phyloP scores from a whole-genome alignment of 2,329 filamentous ascomycete species.

The Alternaria panax region DNA sequence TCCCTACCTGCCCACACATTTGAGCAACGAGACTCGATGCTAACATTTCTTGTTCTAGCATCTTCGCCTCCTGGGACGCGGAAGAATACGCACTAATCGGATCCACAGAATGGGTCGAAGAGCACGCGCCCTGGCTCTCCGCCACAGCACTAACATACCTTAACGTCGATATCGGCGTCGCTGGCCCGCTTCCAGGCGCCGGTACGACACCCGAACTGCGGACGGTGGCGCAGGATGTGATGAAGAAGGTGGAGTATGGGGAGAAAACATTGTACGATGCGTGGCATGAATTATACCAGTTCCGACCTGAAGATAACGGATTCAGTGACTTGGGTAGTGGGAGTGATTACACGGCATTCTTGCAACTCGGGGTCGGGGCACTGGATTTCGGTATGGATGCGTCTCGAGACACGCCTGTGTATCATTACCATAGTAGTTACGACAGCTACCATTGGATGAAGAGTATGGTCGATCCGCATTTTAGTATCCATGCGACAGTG shows the following conservation, averaged over 20 bases:
- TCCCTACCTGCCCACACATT: too few species aligned
- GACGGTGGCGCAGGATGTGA: conserved; percentile 40
- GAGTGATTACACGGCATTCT: conserved; percentile 58
- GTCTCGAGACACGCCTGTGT: conserved; percentile 48
- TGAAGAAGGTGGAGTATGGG: conserved; percentile 53
- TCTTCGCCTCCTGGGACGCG: conserved; percentile 54
- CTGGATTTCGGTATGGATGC: conserved; percentile 47
- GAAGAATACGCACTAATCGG: conserved; percentile 51
- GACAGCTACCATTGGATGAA: conserved; percentile 61
- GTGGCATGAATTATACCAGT: conserved; percentile 48
- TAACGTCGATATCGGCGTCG: conserved; percentile 60
- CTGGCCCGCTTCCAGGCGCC: conserved; percentile 52
- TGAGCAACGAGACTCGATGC: conserved; percentile 43
- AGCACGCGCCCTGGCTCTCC: conserved; percentile 57
- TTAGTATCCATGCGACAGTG: conserved; percentile 58
- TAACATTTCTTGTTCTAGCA: conserved; percentile 40
- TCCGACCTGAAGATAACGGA: conserved; percentile 28
- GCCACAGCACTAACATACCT: conserved; percentile 56
- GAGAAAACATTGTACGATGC: conserved; percentile 56
- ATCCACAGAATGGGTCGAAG: conserved; percentile 59
- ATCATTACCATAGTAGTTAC: conserved; percentile 59
- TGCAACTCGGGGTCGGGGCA: conserved; percentile 53
- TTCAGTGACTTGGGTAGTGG: conserved; percentile 52
- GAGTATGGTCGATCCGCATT: conserved; percentile 59
- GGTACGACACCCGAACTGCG: conserved; percentile 53